Conservation (phyloP, 495 filamentous ascomycete genomes). For the Penicillium alfredii region DNA sequence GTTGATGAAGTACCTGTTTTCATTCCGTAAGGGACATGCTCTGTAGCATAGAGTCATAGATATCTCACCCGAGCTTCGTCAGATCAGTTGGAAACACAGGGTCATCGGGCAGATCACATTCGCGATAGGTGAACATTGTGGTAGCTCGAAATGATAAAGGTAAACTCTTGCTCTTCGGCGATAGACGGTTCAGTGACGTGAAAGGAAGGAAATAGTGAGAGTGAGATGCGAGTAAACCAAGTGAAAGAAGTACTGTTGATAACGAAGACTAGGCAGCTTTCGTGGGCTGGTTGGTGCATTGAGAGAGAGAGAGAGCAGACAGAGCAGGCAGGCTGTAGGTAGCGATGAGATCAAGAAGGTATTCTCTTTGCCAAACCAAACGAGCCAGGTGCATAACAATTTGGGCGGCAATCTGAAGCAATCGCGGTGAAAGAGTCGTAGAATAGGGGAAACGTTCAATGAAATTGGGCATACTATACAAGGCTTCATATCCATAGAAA, state of each 20-base stretch:
- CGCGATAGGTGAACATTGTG: constrained; percentile 64
- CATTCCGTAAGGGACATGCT: too few relatives aligned
- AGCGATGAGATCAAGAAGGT: not conserved
- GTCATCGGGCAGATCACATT: constrained; percentile 63
- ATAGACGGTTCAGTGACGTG: too few relatives aligned
- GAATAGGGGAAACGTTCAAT: too few relatives aligned
- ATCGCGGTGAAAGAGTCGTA: too few relatives aligned
- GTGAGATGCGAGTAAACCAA: constrained; percentile 1
- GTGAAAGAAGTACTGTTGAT: not conserved
- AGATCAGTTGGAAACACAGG: constrained; percentile 58
- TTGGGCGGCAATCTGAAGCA: too few relatives aligned
- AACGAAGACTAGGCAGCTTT: too few relatives aligned
- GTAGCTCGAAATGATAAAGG: constrained; percentile 1
- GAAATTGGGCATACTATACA: constrained; percentile 41
- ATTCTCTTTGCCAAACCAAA: too few relatives aligned
- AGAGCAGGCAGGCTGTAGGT: not conserved
- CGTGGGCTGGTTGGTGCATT: too few relatives aligned
- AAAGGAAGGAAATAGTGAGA: constrained; percentile 3
- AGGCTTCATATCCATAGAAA: constrained; percentile 18
- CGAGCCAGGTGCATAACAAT: too few relatives aligned
- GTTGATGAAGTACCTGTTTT: constrained; percentile 63
- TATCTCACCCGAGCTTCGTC: constrained; percentile 59
- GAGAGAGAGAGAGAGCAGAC: not conserved
- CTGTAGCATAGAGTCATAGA: too few relatives aligned
- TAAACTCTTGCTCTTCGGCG: too few relatives aligned